Base-by-base conservation (phyloP, 2,329 filamentous ascomycete genomes). In the Calonectria pteridis region DNA sequence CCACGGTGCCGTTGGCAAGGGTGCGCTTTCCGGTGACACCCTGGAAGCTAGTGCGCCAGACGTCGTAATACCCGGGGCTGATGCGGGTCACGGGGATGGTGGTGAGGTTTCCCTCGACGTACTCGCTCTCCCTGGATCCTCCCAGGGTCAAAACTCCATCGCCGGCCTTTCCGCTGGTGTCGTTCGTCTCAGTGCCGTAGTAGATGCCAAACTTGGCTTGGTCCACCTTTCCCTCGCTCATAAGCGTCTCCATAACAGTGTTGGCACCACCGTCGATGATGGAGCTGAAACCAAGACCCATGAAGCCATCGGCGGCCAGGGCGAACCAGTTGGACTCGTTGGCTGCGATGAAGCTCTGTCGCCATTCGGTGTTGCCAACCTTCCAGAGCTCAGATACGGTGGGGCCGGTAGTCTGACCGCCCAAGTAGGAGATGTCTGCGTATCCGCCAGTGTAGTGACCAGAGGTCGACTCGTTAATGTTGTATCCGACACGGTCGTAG, bases 231-330 rank as follows among this genome's bases (percentile, higher is more conserved):
- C 76, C 77, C 6, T 78, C 71, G 37, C 76, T 67, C 73, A 84
- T 76, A 46, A 85, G 76, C 0, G 82, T 83, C 74, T 84, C 82
- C 26, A 83, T 77, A 43, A 85, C 67, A 1, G 84, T 83, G 37
- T 78, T 78, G 18, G 83, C 80, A 26, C 75, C 77, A 58, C 77
- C 80, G 16, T 80, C 81, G 43, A 79, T 72, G 74, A 84, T 84
- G 49, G 79, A 80, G 63, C 76, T 76, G 64, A 85, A 85, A 10
- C 80, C 82, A 20, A 85, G 75, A 2, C 84, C 84, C 31, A 85
- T 71, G 76, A 85, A 84, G 33, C 84, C 84, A 66, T 85, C 83
- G 6, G 78, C 80, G 0, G 84, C 77, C 23, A 81, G 75, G 29
- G 76, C 76, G 1, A 71, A 68, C 83, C 82, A 84, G n/a, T 77